Base-by-base conservation (phyloP, 306 rosid genomes). In the Gleditsia sinensis region DNA sequence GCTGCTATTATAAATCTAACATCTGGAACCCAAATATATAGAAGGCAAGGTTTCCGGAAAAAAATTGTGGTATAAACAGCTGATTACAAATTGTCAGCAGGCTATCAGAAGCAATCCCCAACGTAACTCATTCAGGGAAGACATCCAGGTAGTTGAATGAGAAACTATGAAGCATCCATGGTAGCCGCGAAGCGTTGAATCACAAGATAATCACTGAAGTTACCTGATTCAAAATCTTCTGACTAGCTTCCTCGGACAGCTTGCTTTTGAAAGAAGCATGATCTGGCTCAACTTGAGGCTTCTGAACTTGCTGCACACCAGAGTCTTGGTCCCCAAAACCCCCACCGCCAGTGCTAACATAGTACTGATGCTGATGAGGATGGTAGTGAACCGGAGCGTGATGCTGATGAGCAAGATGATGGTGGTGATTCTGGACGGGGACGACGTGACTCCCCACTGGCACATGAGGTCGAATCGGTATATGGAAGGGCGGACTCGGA, bases 151-250 rank as follows among this genome's bases (percentile, higher is more conserved):
- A 60, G 12, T 2, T 16, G 21, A 8, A 24, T 54, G 19, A 9
- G 8, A 4, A 17, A 17, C 14, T 5, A 6, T 39, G 50, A 74
- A 40, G 16, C 30, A 20, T 7, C 27, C 46, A 54, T 42, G 25
- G 32, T 36, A 27, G 37, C 11, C 3, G 24, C 67, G 23, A 13
- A 67, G 2, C 34, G 16, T 5, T 7, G 49, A 72, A 25, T 32
- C 13, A 11, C 13, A 54, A 17, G 66, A 27, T 8, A 70, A 59
- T 23, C 11, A 67, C 48, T 16, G 55, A 36, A 58, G 64, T 53
- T 27, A 90, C 97, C 98, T 93, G 98, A 80, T 93, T 93, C 86
- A 91, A 72, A 78, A 93, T 85, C 86, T 90, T 93, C 65, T 73
- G 85, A 71, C 83, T 46, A 45, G 91, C 75, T 23, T 93, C 97